Base-by-base conservation (phyloP, 805 yeast genomes). In the Kockiozyma suomiensis region DNA sequence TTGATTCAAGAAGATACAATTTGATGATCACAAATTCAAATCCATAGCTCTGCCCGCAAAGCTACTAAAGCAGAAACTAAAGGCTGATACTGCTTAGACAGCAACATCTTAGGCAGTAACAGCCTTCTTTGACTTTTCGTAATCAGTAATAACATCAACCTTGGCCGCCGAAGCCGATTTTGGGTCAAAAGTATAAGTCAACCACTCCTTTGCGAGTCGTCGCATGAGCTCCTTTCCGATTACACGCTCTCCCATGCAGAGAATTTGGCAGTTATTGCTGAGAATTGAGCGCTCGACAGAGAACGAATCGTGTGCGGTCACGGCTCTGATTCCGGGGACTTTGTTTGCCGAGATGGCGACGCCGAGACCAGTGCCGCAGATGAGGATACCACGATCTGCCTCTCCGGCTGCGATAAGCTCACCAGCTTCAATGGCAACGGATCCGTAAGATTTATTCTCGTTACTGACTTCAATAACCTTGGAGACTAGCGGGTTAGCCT, bases 351-450 rank as follows among this genome's bases (percentile, higher is more conserved):
- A 70, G 51, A 79, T 73, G 13, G 81, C 81, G n/a, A 79, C 81
- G 0, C 82, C 82, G 37, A 79, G 70, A 1, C 82, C 82, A 7
- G 82, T 79, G 2, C 82, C 82, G 66, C 82, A 79, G 62, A 79
- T 75, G 42, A 79, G 68, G 30, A 79, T 73, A 10, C 77, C 82
- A 25, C 82, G 68, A 59, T 79, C 81, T 10, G 78, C 80, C 56
- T 78, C 73, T 5, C 79, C 79, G 12, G 65, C 59, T 12, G 73
- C 72, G 17, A 79, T 75, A 61, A 70, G 65, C 59, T 78, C 81
- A 3, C 77, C 81, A 47, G 78, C 79, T 38, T 70, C 75, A 48
- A 78, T 76, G 3, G 81, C 82, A 41, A 79, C 75, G 6, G 73
- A 59, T 13, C 81, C 80, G 68, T 79, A 79, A 25, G 58, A 47